Conservation (phyloP, 352 stramenopile species). For the Phytophthora agathidicida region DNA sequence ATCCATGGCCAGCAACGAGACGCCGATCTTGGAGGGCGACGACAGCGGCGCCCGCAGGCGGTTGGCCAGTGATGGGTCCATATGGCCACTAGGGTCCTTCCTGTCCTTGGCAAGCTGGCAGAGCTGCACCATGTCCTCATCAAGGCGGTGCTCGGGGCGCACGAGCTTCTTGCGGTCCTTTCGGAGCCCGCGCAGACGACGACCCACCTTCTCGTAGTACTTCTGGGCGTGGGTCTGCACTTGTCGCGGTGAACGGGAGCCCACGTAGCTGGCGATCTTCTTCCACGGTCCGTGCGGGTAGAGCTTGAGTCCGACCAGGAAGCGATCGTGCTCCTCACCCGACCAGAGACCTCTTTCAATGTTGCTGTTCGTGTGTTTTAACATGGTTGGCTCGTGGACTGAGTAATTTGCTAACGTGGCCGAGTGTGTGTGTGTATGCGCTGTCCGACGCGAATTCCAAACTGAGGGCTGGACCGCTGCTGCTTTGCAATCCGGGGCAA, state of each 20-base stretch:
- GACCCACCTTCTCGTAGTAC: constrained; percentile 59
- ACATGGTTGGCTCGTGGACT: constrained; percentile 10
- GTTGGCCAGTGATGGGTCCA: constrained; percentile 22
- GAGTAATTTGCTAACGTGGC: constrained; percentile 1
- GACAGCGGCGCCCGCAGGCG: constrained; percentile 32
- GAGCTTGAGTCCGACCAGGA: constrained; percentile 55
- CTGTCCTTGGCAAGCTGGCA: constrained; percentile 37
- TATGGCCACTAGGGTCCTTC: constrained; percentile 19
- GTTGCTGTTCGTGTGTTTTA: constrained; percentile 19
- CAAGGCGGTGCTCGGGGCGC: constrained; percentile 39
- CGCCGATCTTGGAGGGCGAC: constrained; percentile 27
- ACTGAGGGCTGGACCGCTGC: constrained; percentile 15
- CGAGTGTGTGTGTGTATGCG: too few relatives aligned
- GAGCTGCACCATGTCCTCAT: constrained; percentile 49
- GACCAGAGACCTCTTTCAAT: constrained; percentile 52
- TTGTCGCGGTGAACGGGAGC: constrained; percentile 56
- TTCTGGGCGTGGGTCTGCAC: constrained; percentile 70
- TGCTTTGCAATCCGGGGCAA: too few relatives aligned
- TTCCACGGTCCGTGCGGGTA: constrained; percentile 63
- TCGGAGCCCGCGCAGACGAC: constrained; percentile 44
- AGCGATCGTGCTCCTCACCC: constrained; percentile 62
- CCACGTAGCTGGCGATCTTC: constrained; percentile 49
- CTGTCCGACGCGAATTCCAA: constrained; percentile 21
- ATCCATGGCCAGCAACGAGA: constrained; percentile 16
- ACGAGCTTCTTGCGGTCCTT: constrained; percentile 54